phyloP scores from a whole-genome alignment of 306 rosid species.

The Casuarina equisetifolia region DNA sequence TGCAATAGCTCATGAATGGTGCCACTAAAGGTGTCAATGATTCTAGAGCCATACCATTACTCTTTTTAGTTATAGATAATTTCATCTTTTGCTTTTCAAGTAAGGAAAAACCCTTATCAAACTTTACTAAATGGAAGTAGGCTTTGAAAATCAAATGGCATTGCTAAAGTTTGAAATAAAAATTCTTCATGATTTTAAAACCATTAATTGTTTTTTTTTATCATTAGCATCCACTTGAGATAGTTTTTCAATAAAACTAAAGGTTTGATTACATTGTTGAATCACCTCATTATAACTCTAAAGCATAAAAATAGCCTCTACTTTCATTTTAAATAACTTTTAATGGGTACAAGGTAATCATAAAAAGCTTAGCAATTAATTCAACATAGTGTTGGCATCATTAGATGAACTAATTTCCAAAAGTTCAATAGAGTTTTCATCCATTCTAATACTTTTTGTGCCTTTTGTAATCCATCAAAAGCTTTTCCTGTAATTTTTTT shows the following conservation, averaged over 20 bases:
- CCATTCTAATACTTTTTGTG: conserved; percentile 64
- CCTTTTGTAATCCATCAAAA: conserved; percentile 88
- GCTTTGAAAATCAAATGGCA: conserved; percentile 69
- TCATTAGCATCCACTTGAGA: conserved; percentile 33
- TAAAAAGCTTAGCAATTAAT: conserved; percentile 49
- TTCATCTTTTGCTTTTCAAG: conserved; percentile 66
- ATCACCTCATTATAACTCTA: conserved; percentile 79
- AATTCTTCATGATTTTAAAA: conserved; percentile 44
- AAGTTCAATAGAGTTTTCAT: conserved; percentile 54
- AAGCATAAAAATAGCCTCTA: conserved; percentile 70
- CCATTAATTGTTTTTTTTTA: conserved; percentile 38
- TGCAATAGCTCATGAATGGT: too few species aligned
- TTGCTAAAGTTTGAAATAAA: conserved; percentile 78
- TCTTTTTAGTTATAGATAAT: conserved; percentile 22
- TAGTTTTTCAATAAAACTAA: conserved; percentile 80
- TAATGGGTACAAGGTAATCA: conserved; percentile 68
- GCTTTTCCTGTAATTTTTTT: conserved; percentile 84
- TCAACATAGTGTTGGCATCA: conserved; percentile 31
- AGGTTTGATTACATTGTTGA: conserved; percentile 69
- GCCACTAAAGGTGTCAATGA: too few species aligned
- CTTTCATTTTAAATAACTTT: conserved; percentile 86
- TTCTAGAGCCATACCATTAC: too few species aligned
- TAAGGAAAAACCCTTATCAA: conserved; percentile 81
- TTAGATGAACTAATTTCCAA: conserved; percentile 53
- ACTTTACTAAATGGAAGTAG: conserved; percentile 71